Conservation (phyloP, 2,329 filamentous ascomycete species). For the Paramyrothecium sp. region DNA sequence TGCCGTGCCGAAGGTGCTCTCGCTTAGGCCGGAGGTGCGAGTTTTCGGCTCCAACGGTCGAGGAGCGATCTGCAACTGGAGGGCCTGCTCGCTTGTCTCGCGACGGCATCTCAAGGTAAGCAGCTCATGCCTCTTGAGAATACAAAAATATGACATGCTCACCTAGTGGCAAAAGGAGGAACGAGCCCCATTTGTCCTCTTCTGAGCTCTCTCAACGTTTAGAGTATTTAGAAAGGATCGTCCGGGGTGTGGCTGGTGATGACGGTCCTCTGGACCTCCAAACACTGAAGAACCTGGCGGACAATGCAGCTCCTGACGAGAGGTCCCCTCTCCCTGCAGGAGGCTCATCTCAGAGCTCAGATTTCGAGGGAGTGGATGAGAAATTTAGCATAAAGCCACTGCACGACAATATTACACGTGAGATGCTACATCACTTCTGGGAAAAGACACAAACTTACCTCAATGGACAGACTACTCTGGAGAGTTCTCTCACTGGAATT, state of each 20-base stretch:
- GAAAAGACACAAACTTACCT: slow-evolving; percentile 1
- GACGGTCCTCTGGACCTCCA: slow-evolving; percentile 22
- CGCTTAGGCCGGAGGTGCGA: slow-evolving; percentile 49
- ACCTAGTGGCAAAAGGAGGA: background rate
- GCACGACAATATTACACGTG: slow-evolving; percentile 37
- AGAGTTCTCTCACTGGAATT: slow-evolving; percentile 53
- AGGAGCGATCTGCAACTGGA: slow-evolving; percentile 17
- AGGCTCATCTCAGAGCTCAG: slow-evolving; percentile 19
- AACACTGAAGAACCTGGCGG: slow-evolving; percentile 36
- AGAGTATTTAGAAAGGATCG: slow-evolving; percentile 41
- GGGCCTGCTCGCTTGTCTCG: background rate
- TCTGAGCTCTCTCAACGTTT: slow-evolving; percentile 22
- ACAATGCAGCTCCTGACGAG: slow-evolving; percentile 34
- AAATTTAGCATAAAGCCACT: slow-evolving; percentile 6
- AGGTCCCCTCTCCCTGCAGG: slow-evolving; percentile 9
- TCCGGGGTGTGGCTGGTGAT: slow-evolving; percentile 43
- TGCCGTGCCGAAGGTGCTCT: slow-evolving; percentile 52
- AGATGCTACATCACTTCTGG: slow-evolving; percentile 12
- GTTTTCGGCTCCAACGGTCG: slow-evolving; percentile 36
- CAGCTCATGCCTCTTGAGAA: background rate
- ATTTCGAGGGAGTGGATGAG: slow-evolving; percentile 28
- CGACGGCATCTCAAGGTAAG: slow-evolving; percentile 19
- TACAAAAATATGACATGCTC: background rate
- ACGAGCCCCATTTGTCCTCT: slow-evolving; percentile 13
- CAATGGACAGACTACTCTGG: slow-evolving; percentile 45